Evolutionary conservation across 1,284 basidiomycete genomes (phyloP).

Genomic region (Sparassis latifolia): DNA sequence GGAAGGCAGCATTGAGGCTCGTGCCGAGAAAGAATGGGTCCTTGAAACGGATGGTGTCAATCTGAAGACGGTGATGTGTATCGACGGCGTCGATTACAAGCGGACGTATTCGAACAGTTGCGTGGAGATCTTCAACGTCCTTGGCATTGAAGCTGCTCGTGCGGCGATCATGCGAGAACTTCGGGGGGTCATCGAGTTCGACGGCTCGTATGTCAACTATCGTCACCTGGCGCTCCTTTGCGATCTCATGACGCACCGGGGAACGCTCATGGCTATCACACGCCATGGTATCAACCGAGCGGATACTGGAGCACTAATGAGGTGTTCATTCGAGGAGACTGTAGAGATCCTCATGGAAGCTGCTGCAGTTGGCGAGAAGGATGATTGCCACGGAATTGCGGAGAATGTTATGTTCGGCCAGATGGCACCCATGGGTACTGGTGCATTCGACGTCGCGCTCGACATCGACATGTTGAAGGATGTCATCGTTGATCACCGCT

Average conservation of each 20-base stretch:
- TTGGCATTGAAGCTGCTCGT: slow-evolving; percentile 97
- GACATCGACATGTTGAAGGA: slow-evolving; percentile 99
- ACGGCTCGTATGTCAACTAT: slow-evolving; percentile 99
- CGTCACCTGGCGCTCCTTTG: slow-evolving; percentile 93
- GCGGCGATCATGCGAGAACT: slow-evolving; percentile 92
- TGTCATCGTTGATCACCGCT: slow-evolving; percentile 93
- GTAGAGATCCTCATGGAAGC: slow-evolving; percentile 99
- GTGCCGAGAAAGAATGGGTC: slow-evolving; percentile 84
- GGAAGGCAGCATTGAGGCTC: slow-evolving; percentile 58
- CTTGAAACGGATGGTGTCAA: slow-evolving; percentile 97
- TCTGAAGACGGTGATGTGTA: slow-evolving; percentile 88
- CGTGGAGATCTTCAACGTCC: slow-evolving; percentile 92
- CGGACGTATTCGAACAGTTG: slow-evolving; percentile 97
- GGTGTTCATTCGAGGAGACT: slow-evolving; percentile 99
- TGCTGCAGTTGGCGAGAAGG: slow-evolving; percentile 95
- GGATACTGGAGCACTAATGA: slow-evolving; percentile 94
- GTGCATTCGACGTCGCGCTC: slow-evolving; percentile 91
- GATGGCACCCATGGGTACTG: slow-evolving; percentile 97
- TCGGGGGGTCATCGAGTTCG: slow-evolving; percentile 94
- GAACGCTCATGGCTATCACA: slow-evolving; percentile 96
- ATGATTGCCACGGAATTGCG: slow-evolving; percentile 96
- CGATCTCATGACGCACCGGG: slow-evolving; percentile 98
- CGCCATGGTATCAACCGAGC: slow-evolving; percentile 99
- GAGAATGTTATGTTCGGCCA: slow-evolving; percentile 99
- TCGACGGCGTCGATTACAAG: slow-evolving; percentile 90